phyloP scores from a whole-genome alignment of 2,329 filamentous ascomycete genomes.

The Fusarium lateritium region DNA sequence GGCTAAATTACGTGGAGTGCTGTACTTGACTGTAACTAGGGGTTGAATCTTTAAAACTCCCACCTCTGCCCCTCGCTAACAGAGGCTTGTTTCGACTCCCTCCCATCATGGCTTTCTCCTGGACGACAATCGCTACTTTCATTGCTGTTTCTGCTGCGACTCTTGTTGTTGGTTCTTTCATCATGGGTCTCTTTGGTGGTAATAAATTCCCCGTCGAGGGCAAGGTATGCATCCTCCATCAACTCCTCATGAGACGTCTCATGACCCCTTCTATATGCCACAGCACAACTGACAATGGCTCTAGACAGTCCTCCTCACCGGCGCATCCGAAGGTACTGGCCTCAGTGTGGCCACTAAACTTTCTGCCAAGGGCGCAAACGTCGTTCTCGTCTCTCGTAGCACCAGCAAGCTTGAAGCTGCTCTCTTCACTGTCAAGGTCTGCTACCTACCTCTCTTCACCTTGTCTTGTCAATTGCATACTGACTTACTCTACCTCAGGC shows the following conservation, averaged over 20 bases:
- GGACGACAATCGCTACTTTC: slow-evolving; percentile 22
- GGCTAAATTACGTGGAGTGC: neutral
- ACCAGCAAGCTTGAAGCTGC: slow-evolving; percentile 80
- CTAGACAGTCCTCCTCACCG: slow-evolving; percentile 90
- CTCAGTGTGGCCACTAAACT: slow-evolving; percentile 81
- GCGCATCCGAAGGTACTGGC: slow-evolving; percentile 94
- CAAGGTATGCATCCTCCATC: slow-evolving; percentile 70
- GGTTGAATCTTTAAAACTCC: slow-evolving; percentile 11
- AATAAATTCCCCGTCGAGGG: slow-evolving; percentile 89
- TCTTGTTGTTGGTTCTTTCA: slow-evolving; percentile 49
- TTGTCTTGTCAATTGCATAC: neutral
- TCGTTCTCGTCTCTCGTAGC: slow-evolving; percentile 88
- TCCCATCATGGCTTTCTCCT: slow-evolving; percentile 41
- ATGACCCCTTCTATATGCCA: slow-evolving; percentile 24
- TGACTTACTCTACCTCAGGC: slow-evolving; percentile 60
- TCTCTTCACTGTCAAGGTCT: slow-evolving; percentile 75
- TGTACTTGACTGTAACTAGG: neutral
- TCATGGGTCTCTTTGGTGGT: slow-evolving; percentile 78
- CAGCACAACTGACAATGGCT: slow-evolving; percentile 23
- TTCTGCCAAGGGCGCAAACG: slow-evolving; percentile 84
- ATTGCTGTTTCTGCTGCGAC: slow-evolving; percentile 34
- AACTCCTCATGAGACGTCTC: slow-evolving; percentile 22
- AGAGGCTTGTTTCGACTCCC: slow-evolving; percentile 1
- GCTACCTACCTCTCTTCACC: slow-evolving; percentile 21
- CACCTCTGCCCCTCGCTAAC: slow-evolving; percentile 18